Conservation (phyloP, 1,284 basidiomycete genomes). For the Cutaneotrichosporon dermatis region DNA sequence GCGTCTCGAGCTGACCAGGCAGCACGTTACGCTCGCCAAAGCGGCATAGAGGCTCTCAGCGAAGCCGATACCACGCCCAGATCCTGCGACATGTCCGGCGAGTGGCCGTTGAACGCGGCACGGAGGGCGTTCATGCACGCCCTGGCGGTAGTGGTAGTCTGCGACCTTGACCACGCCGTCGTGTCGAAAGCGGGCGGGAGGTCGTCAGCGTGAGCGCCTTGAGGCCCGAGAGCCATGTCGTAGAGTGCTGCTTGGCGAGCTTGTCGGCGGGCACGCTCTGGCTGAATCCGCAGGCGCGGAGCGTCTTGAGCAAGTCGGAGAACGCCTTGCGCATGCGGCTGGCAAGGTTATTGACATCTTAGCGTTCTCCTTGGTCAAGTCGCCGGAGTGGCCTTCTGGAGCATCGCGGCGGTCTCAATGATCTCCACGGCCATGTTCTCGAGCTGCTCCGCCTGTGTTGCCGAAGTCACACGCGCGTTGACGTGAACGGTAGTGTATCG, state of each 20-base stretch:
- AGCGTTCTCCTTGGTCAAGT: constrained; percentile 59
- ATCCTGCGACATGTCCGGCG: constrained; percentile 79
- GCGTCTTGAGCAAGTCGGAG: constrained; percentile 83
- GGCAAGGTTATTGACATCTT: constrained; percentile 74
- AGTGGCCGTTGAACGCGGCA: constrained; percentile 63
- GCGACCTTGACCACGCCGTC: constrained; percentile 51
- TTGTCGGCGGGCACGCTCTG: constrained; percentile 68
- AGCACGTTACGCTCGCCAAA: constrained; percentile 47
- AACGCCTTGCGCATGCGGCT: constrained; percentile 83
- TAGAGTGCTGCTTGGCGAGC: constrained; percentile 60
- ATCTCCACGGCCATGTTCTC: constrained; percentile 71
- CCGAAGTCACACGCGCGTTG: constrained; percentile 19
- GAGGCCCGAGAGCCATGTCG: constrained; percentile 61
- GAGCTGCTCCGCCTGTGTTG: constrained; percentile 39
- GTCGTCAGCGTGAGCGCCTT: constrained; percentile 16
- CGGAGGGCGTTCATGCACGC: constrained; percentile 67
- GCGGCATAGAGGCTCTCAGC: constrained; percentile 75
- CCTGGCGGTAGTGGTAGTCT: constrained; percentile 67
- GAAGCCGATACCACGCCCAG: constrained; percentile 73
- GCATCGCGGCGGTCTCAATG: constrained; percentile 61
- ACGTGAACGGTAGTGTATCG: constrained; percentile 39
- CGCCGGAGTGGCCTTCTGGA: constrained; percentile 59
- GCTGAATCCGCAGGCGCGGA: constrained; percentile 75
- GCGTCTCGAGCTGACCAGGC: constrained; percentile 5
- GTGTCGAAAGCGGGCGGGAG: constrained; percentile 21